Evolutionary conservation across 768 basidiomycete species (phyloP).

Genomic region (Mycena crocata): DNA sequence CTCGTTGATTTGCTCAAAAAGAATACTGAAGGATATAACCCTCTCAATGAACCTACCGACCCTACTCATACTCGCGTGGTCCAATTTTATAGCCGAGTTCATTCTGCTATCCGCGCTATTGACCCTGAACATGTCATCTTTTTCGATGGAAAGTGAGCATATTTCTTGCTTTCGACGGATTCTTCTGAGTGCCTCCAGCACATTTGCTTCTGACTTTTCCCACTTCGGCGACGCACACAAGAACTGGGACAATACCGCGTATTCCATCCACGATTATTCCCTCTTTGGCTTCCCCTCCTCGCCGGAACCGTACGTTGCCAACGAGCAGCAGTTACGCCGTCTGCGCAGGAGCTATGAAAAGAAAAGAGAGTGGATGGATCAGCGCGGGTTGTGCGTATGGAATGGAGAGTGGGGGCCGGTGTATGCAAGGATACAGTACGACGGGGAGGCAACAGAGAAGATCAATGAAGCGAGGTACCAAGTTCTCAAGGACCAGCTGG

Average conservation of each 20-base stretch:
- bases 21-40: constrained; percentile 74
- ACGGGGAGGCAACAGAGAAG: constrained; percentile 66
- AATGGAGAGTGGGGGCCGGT: constrained; percentile 90
- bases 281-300: constrained; percentile 77
- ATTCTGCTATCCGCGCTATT: constrained; percentile 75
- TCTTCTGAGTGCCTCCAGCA: no score
- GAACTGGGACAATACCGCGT: constrained; percentile 78
- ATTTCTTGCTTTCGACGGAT: no score
- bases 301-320: constrained; percentile 65
- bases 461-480: constrained; percentile 75
- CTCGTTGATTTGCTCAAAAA: not conserved
- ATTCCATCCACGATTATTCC: constrained; percentile 84
- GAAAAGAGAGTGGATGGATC: constrained; percentile 84
- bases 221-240: constrained; percentile 73
- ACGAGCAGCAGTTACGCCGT: constrained; percentile 62
- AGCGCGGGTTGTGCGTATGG: constrained; percentile 74
- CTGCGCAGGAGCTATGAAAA: constrained; percentile 72
- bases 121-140: constrained; percentile 82
- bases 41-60: constrained; percentile 86
- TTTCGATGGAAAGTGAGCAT: constrained; percentile 68
- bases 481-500: constrained; percentile 80
- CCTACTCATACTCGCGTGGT: constrained; percentile 72
- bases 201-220: constrained; percentile 83
- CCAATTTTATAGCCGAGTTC: constrained; percentile 74
- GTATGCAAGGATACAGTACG: constrained; percentile 72